These are phyloP conservation scores for Aspergillus floridensis DNA, from an alignment of 2,329 filamentous ascomycete genomes.

Conservation along the genomic window DNA sequence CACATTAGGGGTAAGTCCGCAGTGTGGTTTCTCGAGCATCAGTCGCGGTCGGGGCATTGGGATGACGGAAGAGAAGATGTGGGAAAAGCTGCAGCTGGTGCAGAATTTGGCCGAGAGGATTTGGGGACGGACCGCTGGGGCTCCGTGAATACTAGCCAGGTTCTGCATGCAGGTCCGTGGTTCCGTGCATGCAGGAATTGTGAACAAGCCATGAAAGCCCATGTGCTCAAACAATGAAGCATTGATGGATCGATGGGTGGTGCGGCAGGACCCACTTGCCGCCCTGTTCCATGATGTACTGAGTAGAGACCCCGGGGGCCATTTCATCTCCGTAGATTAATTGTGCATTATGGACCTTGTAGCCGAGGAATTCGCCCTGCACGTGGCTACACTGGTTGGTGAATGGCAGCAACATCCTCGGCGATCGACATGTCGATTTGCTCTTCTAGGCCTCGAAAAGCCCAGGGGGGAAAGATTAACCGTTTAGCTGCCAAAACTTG, in stretches of 20 bases:
- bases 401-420: not conserved
- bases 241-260: not conserved
- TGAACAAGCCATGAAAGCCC: not conserved
- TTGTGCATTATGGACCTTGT: not conserved
- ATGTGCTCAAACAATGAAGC: not conserved
- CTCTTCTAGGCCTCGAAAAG: not conserved
- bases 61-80: conserved; percentile 63
- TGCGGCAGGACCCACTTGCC: not conserved
- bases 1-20: conserved; percentile 59
- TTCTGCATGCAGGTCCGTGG: no score
- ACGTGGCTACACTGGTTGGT: not conserved
- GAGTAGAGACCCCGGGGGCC: not conserved
- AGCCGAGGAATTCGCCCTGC: not conserved
- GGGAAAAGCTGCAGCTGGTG: conserved; percentile 66
- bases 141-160: no score
- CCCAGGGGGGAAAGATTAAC: no score
- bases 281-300: not conserved
- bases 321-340: not conserved
- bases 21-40: conserved; percentile 66
- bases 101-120: conserved; percentile 58
- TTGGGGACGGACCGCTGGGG: not conserved
- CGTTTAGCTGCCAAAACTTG: not conserved
- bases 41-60: conserved; percentile 54
- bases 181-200: no score
- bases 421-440: not conserved